A percentile compares a stretch with the other conserved stretches of the same genome.
These are phyloP conservation scores for Trametopsis cervina DNA, from an alignment of 768 basidiomycete species.

Conservation along the genomic window DNA sequence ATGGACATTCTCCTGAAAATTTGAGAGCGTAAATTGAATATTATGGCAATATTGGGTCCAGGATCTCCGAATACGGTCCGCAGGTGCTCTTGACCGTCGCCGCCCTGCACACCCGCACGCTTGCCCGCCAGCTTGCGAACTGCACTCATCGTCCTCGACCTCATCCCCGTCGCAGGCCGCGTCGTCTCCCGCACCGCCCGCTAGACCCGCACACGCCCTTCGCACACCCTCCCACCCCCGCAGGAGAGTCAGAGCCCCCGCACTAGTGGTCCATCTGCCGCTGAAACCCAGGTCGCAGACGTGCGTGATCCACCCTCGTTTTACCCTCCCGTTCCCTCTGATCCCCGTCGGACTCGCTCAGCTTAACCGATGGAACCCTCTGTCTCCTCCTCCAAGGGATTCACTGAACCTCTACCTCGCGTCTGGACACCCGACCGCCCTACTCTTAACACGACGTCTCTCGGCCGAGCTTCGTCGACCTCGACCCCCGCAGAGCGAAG, in stretches of 20 bases:
- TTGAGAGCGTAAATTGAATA: slow-evolving; percentile 8
- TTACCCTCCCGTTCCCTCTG: slow-evolving; percentile 2
- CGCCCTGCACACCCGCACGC: slow-evolving; percentile 9
- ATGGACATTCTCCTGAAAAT: slow-evolving; percentile 5
- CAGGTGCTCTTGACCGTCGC: slow-evolving; percentile 11
- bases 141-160: slow-evolving; percentile 1
- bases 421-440: slow-evolving; percentile 30
- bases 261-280: neutral
- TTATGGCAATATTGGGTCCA: neutral
- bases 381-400: slow-evolving; percentile 24
- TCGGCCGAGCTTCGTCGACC: slow-evolving; percentile 21
- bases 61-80: slow-evolving; percentile 13
- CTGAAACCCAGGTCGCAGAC: slow-evolving; percentile 2
- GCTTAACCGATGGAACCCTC: slow-evolving; percentile 28
- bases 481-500: slow-evolving; percentile 26
- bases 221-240: neutral
- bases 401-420: slow-evolving; percentile 22
- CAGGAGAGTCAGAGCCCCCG: neutral
- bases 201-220: neutral
- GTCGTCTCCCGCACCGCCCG: neutral
- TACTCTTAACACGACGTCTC: slow-evolving; percentile 28
- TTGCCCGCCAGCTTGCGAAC: neutral
- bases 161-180: neutral
- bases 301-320: slow-evolving; percentile 5
- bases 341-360: slow-evolving; percentile 9